Percentiles rank a stretch among this genome's conserved stretches.
Conservation (phyloP, 2,329 filamentous ascomycete genomes). For the Esteya vermicola region DNA sequence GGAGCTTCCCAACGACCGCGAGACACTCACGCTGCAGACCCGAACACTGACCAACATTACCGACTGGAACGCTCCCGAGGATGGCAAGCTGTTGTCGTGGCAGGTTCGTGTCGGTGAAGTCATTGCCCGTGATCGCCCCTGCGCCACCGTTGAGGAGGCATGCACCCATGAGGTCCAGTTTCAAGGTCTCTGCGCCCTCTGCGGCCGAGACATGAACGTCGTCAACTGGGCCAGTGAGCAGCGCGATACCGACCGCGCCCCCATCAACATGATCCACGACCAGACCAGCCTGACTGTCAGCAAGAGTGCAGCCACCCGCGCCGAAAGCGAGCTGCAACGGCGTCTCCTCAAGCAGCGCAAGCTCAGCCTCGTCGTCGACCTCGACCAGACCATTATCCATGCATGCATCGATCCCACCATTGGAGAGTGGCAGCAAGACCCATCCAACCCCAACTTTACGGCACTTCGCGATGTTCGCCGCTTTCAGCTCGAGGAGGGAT, state of each 20-base stretch:
- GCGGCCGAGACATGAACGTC: conserved; percentile 93
- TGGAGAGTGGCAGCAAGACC: conserved; percentile 86
- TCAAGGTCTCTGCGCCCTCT: conserved; percentile 78
- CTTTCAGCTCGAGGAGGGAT: conserved; percentile 85
- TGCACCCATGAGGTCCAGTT: conserved; percentile 88
- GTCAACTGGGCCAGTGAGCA: conserved; percentile 70
- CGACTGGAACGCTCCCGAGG: conserved; percentile 70
- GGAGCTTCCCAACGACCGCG: conserved; percentile 51
- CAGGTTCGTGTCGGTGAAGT: conserved; percentile 54
- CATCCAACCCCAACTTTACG: conserved; percentile 76
- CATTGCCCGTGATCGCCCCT: conserved; percentile 41
- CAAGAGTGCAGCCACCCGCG: conserved; percentile 60
- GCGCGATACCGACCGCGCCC: conserved; percentile 70
- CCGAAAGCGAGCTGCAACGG: conserved; percentile 76
- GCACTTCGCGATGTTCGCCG: conserved; percentile 77
- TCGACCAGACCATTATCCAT: conserved; percentile 97
- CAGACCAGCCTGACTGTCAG: conserved; percentile 80
- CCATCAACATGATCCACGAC: conserved; percentile 90
- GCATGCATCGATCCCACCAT: conserved; percentile 94
- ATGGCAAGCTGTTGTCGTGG: conserved; percentile 69
- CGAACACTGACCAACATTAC: conserved; percentile 56
- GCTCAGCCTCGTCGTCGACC: conserved; percentile 85
- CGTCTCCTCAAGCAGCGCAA: conserved; percentile 69
- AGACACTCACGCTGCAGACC: conserved; percentile 44
- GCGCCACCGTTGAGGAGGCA: conserved; percentile 72